Percentiles rank a stretch among this genome's conserved stretches.
These are phyloP conservation scores for Psilocybe subaeruginosa DNA, from an alignment of 768 basidiomycete species.

Conservation along the genomic window DNA sequence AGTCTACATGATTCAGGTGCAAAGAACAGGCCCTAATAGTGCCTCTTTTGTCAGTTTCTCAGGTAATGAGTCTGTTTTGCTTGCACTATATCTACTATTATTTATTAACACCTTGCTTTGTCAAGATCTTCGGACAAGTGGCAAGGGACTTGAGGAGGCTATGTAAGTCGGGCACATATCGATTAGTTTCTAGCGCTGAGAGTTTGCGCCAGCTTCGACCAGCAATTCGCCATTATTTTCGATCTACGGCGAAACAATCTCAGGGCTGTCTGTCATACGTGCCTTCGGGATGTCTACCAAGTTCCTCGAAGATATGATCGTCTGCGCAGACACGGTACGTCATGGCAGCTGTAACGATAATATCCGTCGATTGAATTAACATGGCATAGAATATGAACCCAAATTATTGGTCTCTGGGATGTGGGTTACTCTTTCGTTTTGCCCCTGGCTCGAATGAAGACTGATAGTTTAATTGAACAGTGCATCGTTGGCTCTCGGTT, in stretches of 20 bases:
- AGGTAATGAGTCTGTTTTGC: neutral
- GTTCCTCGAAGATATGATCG: conserved; percentile 82
- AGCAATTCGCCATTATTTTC: conserved; percentile 43
- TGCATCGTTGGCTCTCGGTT: conserved; percentile 88
- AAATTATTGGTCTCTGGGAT: conserved; percentile 90
- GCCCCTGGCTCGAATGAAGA: neutral
- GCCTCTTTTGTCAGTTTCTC: neutral
- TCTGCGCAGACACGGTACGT: conserved; percentile 77
- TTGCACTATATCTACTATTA: no score
- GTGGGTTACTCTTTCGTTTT: conserved; percentile 35
- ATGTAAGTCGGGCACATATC: conserved; percentile 38
- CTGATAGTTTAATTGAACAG: conserved; percentile 33
- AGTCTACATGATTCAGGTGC: neutral
- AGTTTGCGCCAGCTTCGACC: conserved; percentile 29
- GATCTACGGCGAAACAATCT: conserved; percentile 47
- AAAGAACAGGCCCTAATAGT: neutral
- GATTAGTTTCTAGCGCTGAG: no score
- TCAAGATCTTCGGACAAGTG: conserved; percentile 68
- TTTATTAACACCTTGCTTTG: neutral
- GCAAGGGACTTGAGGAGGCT: conserved; percentile 77
- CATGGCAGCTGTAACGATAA: no score
- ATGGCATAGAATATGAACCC: conserved; percentile 56
- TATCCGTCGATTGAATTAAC: no score
- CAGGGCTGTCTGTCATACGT: conserved; percentile 56
- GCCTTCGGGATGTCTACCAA: conserved; percentile 90